These are phyloP conservation scores for Rhizomucor pusillus DNA, from an alignment of 371 early-diverging fungal species.

Conservation along the genomic window DNA sequence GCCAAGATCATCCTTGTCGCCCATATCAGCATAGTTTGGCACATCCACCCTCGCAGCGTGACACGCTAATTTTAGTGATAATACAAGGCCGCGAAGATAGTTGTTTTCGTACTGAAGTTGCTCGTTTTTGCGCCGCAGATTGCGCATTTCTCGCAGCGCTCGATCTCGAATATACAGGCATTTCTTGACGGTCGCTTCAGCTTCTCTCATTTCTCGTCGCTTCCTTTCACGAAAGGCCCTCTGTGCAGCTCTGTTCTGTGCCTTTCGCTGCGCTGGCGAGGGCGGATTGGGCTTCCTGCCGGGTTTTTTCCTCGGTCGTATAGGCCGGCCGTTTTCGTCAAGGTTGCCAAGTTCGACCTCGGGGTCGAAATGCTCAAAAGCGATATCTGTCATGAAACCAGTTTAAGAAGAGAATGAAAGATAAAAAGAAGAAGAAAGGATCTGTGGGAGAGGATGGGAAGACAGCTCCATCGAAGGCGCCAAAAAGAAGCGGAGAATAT, in stretches of 20 bases:
- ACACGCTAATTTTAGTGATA: constrained; percentile 36
- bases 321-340: constrained; percentile 29
- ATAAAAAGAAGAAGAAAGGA: too few relatives aligned
- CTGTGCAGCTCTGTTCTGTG: constrained; percentile 30
- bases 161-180: constrained; percentile 25
- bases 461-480: too few relatives aligned
- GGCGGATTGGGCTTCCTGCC: constrained; percentile 32
- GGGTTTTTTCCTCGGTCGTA: constrained; percentile 31
- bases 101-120: constrained; percentile 33
- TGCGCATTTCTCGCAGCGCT: constrained; percentile 16
- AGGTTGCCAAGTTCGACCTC: constrained; percentile 24
- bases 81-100: constrained; percentile 29
- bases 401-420: too few relatives aligned
- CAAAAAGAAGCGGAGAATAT: too few relatives aligned
- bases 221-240: constrained; percentile 31
- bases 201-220: constrained; percentile 40
- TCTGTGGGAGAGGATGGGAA: too few relatives aligned
- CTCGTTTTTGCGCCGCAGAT: constrained; percentile 17
- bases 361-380: constrained; percentile 39
- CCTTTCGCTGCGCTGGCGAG: constrained; percentile 50
- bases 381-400: constrained; percentile 31
- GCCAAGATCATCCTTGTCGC: constrained; percentile 31
- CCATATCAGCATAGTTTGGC: constrained; percentile 32
- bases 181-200: constrained; percentile 33
- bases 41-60: constrained; percentile 32